Evolutionary conservation across 2,329 filamentous ascomycete species (phyloP).

Genomic region (Bipolaris oryzae): DNA sequence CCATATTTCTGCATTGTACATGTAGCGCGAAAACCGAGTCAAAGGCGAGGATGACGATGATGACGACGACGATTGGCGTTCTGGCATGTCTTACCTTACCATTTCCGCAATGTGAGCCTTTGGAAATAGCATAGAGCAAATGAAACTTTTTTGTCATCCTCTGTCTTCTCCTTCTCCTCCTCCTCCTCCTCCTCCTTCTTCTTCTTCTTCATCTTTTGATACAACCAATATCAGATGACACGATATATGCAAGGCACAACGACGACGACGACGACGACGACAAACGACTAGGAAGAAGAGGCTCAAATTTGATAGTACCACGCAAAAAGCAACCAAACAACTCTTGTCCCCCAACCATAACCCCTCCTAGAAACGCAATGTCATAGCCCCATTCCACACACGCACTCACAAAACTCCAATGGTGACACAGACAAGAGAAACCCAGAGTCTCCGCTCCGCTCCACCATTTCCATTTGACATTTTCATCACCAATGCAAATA

Average conservation of each 20-base stretch:
- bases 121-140: constrained; percentile 13
- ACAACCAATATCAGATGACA: too few species aligned
- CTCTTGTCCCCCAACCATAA: constrained; percentile 44
- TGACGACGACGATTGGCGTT: constrained; percentile 13
- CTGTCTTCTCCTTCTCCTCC: neutral
- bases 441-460: constrained; percentile 36
- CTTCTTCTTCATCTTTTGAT: neutral
- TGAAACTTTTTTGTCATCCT: neutral
- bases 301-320: constrained; percentile 49
- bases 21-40: constrained; percentile 8
- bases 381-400: constrained; percentile 40
- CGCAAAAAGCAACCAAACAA: constrained; percentile 46
- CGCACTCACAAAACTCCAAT: constrained; percentile 41
- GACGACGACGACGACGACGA: constrained; percentile 7
- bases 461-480: constrained; percentile 44
- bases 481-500: constrained; percentile 37
- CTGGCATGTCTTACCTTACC: constrained; percentile 13
- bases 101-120: constrained; percentile 8
- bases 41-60: neutral
- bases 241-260: too few species aligned
- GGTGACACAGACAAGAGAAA: constrained; percentile 39
- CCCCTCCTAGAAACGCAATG: constrained; percentile 42
- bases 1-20: constrained; percentile 19
- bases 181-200: too few species aligned
- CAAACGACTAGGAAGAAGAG: constrained; percentile 39